These are phyloP conservation scores for Suhomyces anneliseae DNA, from an alignment of 1,139 yeast genomes.

Conservation along the genomic window DNA sequence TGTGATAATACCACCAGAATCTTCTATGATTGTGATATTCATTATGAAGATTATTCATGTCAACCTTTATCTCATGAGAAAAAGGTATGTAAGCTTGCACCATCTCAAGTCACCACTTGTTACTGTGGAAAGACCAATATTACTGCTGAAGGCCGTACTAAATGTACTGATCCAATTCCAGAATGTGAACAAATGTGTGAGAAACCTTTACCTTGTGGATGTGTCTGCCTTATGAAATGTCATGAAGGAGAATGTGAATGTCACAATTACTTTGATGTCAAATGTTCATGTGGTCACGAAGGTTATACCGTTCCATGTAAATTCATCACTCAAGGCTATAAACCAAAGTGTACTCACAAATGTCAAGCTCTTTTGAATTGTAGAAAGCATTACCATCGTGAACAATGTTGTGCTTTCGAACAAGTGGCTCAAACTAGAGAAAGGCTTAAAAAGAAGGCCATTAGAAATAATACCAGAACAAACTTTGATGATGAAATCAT, in stretches of 20 bases:
- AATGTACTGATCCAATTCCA: slow-evolving; percentile 77
- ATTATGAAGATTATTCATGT: slow-evolving; percentile 59
- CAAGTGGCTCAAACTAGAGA: slow-evolving; percentile 64
- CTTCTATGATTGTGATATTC: slow-evolving; percentile 65
- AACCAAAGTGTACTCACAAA: slow-evolving; percentile 68
- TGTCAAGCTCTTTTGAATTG: slow-evolving; percentile 80
- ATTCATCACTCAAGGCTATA: slow-evolving; percentile 48
- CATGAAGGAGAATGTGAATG: slow-evolving; percentile 82
- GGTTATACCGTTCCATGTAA: slow-evolving; percentile 63
- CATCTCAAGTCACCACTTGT: slow-evolving; percentile 59
- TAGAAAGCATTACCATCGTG: slow-evolving; percentile 74
- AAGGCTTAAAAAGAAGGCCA: slow-evolving; percentile 51
- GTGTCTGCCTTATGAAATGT: slow-evolving; percentile 63
- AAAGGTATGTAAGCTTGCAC: slow-evolving; percentile 63
- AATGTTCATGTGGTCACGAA: slow-evolving; percentile 54
- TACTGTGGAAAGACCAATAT: slow-evolving; percentile 67
- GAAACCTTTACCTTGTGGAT: slow-evolving; percentile 71
- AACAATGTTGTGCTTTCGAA: slow-evolving; percentile 70
- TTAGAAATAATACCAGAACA: slow-evolving; percentile 40
- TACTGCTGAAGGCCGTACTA: slow-evolving; percentile 34
- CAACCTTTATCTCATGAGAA: slow-evolving; percentile 46
- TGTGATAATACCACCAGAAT: slow-evolving; percentile 56
- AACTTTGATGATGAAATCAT: slow-evolving; percentile 49
- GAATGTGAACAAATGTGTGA: slow-evolving; percentile 68
- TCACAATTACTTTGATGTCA: slow-evolving; percentile 41